These are phyloP conservation scores for Termitomyces sp. DNA, from an alignment of 768 basidiomycete genomes.

Conservation along the genomic window DNA sequence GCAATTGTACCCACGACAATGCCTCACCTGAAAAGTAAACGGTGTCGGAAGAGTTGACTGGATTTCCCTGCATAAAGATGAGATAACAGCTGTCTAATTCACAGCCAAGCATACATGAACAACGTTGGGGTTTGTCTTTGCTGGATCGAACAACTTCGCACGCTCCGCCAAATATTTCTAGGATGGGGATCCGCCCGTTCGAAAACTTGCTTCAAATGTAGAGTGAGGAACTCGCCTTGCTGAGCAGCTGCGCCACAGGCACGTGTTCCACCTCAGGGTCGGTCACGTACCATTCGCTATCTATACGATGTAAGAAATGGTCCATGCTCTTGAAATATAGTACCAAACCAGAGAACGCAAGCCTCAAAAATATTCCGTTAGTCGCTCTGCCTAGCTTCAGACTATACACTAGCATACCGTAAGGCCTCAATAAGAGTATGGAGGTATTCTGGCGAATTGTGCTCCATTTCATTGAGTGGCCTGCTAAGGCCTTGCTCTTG, in stretches of 20 bases:
- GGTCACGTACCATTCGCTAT: constrained; percentile 87
- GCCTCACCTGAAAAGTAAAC: constrained; percentile 82
- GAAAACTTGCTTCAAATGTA: neutral
- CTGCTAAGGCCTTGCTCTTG: constrained; percentile 69
- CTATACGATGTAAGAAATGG: constrained; percentile 30
- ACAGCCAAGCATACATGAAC: constrained; percentile 47
- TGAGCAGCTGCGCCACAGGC: constrained; percentile 79
- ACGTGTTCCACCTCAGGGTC: constrained; percentile 80
- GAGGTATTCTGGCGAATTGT: constrained; percentile 87
- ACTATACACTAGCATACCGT: constrained; percentile 40
- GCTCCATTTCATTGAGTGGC: constrained; percentile 76
- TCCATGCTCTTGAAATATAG: neutral
- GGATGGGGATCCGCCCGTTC: neutral
- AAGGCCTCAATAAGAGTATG: constrained; percentile 86
- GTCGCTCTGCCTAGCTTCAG: neutral
- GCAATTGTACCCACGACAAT: neutral
- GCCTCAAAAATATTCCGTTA: constrained; percentile 27
- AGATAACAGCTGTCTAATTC: neutral
- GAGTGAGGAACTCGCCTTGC: constrained; percentile 52
- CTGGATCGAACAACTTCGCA: constrained; percentile 74
- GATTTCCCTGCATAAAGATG: constrained; percentile 56
- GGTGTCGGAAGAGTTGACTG: constrained; percentile 84
- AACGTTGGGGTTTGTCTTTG: constrained; percentile 60
- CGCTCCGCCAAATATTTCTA: constrained; percentile 82
- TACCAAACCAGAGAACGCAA: constrained; percentile 69